phyloP scores from a whole-genome alignment of 352 stramenopile species.

The Globisporangium paroecandrum region DNA sequence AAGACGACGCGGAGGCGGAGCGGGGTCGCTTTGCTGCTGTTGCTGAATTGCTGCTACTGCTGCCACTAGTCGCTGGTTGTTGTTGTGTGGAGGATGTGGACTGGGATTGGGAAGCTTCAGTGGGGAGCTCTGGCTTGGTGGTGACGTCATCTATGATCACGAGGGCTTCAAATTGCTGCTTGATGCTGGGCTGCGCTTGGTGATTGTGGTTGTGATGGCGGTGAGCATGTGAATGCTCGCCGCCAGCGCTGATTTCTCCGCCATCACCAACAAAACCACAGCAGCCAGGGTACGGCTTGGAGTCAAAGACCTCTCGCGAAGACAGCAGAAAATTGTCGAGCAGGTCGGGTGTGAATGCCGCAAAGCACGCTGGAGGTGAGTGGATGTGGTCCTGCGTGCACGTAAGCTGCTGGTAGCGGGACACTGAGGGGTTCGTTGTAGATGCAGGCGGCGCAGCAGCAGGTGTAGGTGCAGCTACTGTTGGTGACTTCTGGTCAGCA shows the following conservation, averaged over 20 bases:
- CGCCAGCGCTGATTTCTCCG: background rate
- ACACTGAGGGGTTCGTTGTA: background rate
- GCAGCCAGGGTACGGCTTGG: conserved; percentile 11
- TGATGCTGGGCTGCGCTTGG: background rate
- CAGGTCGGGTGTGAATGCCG: conserved; percentile 30
- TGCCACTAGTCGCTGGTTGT: background rate
- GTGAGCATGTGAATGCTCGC: background rate
- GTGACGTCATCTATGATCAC: background rate
- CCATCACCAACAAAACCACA: background rate
- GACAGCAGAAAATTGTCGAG: conserved; percentile 38
- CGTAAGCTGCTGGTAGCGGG: conserved; percentile 43
- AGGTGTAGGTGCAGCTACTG: background rate
- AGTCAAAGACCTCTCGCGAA: conserved; percentile 31
- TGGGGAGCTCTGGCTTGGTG: background rate
- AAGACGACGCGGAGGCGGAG: background rate
- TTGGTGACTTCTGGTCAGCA: background rate
- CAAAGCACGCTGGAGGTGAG: conserved; percentile 52
- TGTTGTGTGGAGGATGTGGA: background rate
- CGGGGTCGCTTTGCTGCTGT: background rate
- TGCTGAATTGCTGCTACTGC: background rate
- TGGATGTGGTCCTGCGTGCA: conserved; percentile 61
- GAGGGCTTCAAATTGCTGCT: conserved; percentile 8
- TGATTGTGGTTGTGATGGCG: background rate
- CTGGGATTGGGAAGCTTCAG: background rate
- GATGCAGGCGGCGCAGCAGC: background rate